Base-by-base conservation (phyloP, 768 basidiomycete genomes). In the Lentinula sp. region DNA sequence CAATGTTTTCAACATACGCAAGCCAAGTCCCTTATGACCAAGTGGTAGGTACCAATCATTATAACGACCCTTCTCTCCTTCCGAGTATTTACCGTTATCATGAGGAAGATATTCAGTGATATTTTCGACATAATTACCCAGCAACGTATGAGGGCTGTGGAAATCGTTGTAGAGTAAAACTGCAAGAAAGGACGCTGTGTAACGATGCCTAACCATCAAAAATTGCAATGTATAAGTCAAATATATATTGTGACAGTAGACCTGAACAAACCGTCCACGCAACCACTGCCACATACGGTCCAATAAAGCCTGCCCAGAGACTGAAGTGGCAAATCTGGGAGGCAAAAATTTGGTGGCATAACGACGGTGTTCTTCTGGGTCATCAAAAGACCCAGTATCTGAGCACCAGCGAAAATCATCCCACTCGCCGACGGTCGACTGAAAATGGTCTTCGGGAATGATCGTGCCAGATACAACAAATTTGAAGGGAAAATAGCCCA, bases 221-320 rank as follows among this genome's bases (percentile, higher is more conserved):
- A 23, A 50, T 9, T 32, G 15, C 16, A 6, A 36, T 10, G 4
- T 4, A 4, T 12, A 4, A 35, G 28, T 35, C 3, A 48, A 48
- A 10, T 28, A 3, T 28, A 33, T 6, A 18, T 53, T 5, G 1
- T 15, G n/a, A 33, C 13, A 36, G 18, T 6, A 28, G 4, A 18
- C 1, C 4, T 35, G 6, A 7, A 56, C 55, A 20, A 16, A 63
- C 64, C 64, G 45, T 33, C 64, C 64, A 18, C 64, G 51, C 4
- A 65, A 37, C 64, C 64, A 65, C 2, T 50, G 36, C 64, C 64
- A 65, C 23, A 60, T 65, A n/a, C 62, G 54, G 8, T 35, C 20
- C 8, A 61, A 20, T 0, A 65, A 18, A 45, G 43, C 20, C n/a
- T 49, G 45, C 1, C 61, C 62, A 13, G 54, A 1, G 13, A 4